Evolutionary conservation across 2,329 filamentous ascomycete genomes (phyloP), one percentile per base, ranked within the genome.

Genomic region (Botryosphaeria dothidea): DNA sequence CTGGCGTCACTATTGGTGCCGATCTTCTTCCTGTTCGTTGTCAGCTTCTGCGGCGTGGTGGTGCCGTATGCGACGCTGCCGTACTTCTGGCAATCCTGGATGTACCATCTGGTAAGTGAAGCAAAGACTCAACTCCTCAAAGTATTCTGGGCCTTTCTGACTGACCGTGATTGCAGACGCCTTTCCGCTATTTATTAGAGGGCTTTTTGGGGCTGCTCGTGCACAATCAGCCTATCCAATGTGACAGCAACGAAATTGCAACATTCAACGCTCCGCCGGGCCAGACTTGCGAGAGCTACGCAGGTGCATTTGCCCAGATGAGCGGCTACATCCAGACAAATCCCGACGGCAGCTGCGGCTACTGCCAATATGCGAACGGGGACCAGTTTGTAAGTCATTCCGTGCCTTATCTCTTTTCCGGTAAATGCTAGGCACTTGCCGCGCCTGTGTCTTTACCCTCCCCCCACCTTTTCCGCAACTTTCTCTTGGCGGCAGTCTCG

Each of bases 41-140:
- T 92, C 8, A 85, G 84, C 1, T 93, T 93, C 79, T 92, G 90
- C 69, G 91, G 91, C 67, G 89, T 93, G 1, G 80, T 92, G 4
- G 90, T 92, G 0, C 90, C 90, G 0, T 91, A 89, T 68, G 70
- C 71, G 0, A 82, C 83, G 27, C 82, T 93, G 23, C 84, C 87
- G 8, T 69, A 75, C 0, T 92, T 92, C 75, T 93, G 90, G 90
- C 79, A 82, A 15, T 67, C 66, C 7, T 78, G 76, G 76, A 77
- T 78, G 75, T 78, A 77, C 67, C 75, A 60, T 21, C 13, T 60
- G 56, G 72, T 56, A 56, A 54, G 61, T 64, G 45, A 15, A 23
- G 19, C 27, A 3, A 13, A 8, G 9, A 8, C 23, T n/a, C 19
- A 31, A 25, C 41, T 6, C 15, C 3, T 31, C 4, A 21, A 15